Evolutionary conservation across 1,284 basidiomycete genomes (phyloP), one percentile per base, ranked within the genome.

Genomic region (Sphaerobolus stellatus): DNA sequence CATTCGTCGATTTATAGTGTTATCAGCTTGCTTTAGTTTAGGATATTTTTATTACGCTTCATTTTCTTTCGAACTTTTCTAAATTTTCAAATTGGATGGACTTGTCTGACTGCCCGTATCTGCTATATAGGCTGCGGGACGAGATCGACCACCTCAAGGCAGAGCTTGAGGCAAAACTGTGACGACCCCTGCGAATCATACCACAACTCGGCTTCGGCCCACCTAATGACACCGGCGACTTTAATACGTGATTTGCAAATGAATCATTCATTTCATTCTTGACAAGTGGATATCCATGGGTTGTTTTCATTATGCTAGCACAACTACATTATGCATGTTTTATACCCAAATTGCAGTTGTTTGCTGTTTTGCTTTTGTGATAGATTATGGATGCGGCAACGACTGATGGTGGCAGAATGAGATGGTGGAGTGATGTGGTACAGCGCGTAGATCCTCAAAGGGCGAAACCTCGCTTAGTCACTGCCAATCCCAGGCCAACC

Each of bases 21-120:
- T 50, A 36, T 50, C 52, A 27, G 47, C 50, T 28, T 48, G 48
- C 34, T 50, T 48, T 43, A 45, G 43, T 29, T 41, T 57, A 48
- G 50, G 45, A 24, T 52, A 52, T 52, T 48, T 48, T 57, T 54
- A 52, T 56, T 47, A 38, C 47, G 34, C 48, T 45, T 34, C 40
- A 41, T n/a, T 30, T 25, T 34, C 46, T 56, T 51, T 29, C 24
- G 40, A 22, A 40, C 48, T 48, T 27, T 52, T 56, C 43, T 56
- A 31, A 40, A 40, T 43, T 45, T 49, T 41, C 45, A 43, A 24
- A 43, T 31, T 38, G 34, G 18, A 40, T 34, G 33, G 45, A 22
- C 49, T 31, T 46, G 48, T 51, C 52, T 50, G 44, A 54, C 56
- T 57, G 48, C 52, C 28, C 38, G 43, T 52, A 25, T 48, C 44